Evolutionary conservation across 768 basidiomycete genomes (phyloP).

Genomic region (Xanthoconium stramineum): DNA sequence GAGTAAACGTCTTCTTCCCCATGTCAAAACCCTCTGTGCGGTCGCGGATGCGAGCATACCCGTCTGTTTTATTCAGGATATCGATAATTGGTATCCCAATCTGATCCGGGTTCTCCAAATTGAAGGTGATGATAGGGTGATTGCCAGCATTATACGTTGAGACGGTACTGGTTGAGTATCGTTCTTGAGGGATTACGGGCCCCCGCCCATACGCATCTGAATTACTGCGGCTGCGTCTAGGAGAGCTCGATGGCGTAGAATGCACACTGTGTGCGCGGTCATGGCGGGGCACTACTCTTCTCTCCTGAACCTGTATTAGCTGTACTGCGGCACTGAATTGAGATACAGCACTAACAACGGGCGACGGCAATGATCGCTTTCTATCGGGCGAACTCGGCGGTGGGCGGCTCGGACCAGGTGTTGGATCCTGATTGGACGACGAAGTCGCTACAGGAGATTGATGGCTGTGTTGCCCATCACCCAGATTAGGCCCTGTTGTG

Average conservation of each 20-base stretch:
- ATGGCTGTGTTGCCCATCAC: slow-evolving; percentile 18
- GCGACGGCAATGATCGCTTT: too few species aligned
- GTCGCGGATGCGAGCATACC: slow-evolving; percentile 47
- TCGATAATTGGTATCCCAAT: slow-evolving; percentile 61
- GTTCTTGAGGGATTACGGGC: slow-evolving; percentile 22
- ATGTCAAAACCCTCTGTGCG: slow-evolving; percentile 59
- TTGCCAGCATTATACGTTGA: slow-evolving; percentile 23
- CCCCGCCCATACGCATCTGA: slow-evolving; percentile 15
- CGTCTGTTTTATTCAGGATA: slow-evolving; percentile 48
- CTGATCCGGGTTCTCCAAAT: slow-evolving; percentile 48
- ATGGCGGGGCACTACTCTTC: slow-evolving; percentile 18
- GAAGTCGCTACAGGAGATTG: slow-evolving; percentile 14
- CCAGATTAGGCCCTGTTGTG: slow-evolving; percentile 11
- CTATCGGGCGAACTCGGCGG: neutral
- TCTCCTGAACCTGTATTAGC: slow-evolving; percentile 20
- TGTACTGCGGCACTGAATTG: neutral
- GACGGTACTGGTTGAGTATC: slow-evolving; percentile 18
- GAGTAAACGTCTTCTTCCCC: slow-evolving; percentile 71
- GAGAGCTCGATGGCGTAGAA: slow-evolving; percentile 5
- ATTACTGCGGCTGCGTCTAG: slow-evolving; percentile 1
- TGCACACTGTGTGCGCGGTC: slow-evolving; percentile 7
- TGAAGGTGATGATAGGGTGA: slow-evolving; percentile 58
- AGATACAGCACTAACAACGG: slow-evolving; percentile 11
- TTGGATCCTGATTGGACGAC: slow-evolving; percentile 1
- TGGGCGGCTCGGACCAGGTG: slow-evolving; percentile 9